Conservation (phyloP, 306 rosid genomes). For the Vachellia pachyceras region DNA sequence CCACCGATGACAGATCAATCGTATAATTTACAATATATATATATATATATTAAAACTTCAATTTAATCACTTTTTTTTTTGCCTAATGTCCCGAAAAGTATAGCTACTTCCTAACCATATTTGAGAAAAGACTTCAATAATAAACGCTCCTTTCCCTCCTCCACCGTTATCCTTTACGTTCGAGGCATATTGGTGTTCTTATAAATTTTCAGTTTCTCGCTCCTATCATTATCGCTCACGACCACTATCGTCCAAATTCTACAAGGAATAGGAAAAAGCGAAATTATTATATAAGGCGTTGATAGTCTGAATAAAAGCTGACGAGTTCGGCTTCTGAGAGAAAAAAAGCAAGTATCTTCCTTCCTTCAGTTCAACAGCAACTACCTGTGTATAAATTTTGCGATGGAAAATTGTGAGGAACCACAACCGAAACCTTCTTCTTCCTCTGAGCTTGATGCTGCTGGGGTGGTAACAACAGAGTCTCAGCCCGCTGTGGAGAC, state of each 20-base stretch:
- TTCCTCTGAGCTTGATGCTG: not conserved
- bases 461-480: not conserved
- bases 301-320: slow-evolving; percentile 12
- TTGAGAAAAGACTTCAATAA: not conserved
- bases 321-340: not conserved
- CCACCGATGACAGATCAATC: too few species aligned
- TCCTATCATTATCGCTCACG: not conserved
- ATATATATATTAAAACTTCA: too few species aligned
- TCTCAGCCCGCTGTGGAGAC: slow-evolving; percentile 36
- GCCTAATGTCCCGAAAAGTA: not conserved
- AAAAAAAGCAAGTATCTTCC: not conserved
- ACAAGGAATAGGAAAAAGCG: not conserved
- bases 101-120: not conserved
- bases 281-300: not conserved
- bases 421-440: not conserved
- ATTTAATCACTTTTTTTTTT: not conserved
- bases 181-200: not conserved
- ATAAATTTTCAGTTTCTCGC: not conserved
- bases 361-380: slow-evolving; percentile 7
- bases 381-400: not conserved
- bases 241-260: not conserved
- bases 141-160: not conserved
- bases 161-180: not conserved
- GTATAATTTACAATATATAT: too few species aligned
- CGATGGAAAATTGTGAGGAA: slow-evolving; percentile 29